A percentile compares a stretch with the other conserved stretches of the same genome.
These are phyloP conservation scores for Myriangium duriaei DNA, from an alignment of 2,329 filamentous ascomycete species.

Conservation along the genomic window DNA sequence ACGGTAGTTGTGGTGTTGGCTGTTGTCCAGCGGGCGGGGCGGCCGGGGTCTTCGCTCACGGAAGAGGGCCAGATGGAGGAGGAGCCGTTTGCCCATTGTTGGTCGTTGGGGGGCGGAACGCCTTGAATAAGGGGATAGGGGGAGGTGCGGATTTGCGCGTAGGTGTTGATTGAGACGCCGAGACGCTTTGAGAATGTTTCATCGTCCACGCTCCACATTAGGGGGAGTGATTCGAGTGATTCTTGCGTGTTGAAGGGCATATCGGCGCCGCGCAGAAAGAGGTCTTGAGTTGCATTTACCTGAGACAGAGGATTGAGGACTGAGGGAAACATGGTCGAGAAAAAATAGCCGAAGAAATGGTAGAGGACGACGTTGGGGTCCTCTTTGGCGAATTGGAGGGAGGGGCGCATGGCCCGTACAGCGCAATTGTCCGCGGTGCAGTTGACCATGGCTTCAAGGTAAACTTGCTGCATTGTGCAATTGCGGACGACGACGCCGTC, in stretches of 20 bases:
- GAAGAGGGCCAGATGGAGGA: background rate
- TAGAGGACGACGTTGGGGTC: slow-evolving; percentile 4
- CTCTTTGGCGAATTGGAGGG: background rate
- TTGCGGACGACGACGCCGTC: slow-evolving; percentile 4
- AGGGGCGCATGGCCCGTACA: slow-evolving; percentile 5
- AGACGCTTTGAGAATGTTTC: slow-evolving; percentile 17
- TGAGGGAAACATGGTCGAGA: background rate
- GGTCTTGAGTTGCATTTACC: slow-evolving; percentile 4
- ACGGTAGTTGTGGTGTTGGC: slow-evolving; percentile 10
- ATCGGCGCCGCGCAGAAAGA: slow-evolving; percentile 4
- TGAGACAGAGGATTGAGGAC: background rate
- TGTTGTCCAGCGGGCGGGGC: slow-evolving; percentile 21
- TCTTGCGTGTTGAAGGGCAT: slow-evolving; percentile 6
- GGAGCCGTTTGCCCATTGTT: slow-evolving; percentile 11
- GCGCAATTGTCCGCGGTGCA: slow-evolving; percentile 2
- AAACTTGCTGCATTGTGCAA: slow-evolving; percentile 6
- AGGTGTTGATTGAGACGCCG: slow-evolving; percentile 21
- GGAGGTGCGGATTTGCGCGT: slow-evolving; percentile 19
- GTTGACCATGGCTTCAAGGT: slow-evolving; percentile 5
- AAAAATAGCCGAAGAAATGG: slow-evolving; percentile 4
- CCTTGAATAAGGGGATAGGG: slow-evolving; percentile 18
- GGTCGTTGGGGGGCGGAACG: slow-evolving; percentile 9
- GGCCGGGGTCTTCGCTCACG: background rate
- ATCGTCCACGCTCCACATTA: background rate
- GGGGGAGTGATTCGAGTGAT: background rate